Conservation (phyloP, 495 filamentous ascomycete species). For the Aspergillus olivimuriae region DNA sequence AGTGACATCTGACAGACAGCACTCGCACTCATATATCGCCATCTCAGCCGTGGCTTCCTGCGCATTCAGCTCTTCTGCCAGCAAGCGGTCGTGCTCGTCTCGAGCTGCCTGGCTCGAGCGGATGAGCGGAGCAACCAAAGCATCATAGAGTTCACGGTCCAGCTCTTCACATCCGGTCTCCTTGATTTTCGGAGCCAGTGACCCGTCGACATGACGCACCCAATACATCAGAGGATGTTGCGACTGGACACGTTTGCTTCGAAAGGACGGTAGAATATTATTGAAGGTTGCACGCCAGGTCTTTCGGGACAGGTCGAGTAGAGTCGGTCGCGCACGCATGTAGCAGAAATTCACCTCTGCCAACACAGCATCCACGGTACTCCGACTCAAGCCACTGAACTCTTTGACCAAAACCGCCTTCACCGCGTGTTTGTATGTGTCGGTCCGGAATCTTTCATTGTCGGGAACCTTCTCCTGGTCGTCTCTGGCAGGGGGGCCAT, state of each 20-base stretch:
- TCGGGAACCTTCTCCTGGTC: conserved; percentile 45
- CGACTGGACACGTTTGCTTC: conserved; percentile 52
- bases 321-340: conserved; percentile 62
- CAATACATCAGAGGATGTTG: conserved; percentile 61
- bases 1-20: conserved; percentile 71
- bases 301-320: conserved; percentile 67
- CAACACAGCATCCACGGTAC: conserved; percentile 79
- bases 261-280: conserved; percentile 63
- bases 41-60: conserved; percentile 65
- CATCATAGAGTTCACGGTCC: conserved; percentile 67
- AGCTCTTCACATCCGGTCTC: conserved; percentile 72
- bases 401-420: conserved; percentile 60
- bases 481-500: conserved; percentile 5
- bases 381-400: conserved; percentile 73
- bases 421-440: conserved; percentile 66
- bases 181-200: conserved; percentile 52
- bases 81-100: conserved; percentile 51
- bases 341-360: conserved; percentile 91
- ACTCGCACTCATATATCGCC: conserved; percentile 80
- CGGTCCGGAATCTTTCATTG: conserved; percentile 68
- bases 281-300: conserved; percentile 84
- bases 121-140: conserved; percentile 59
- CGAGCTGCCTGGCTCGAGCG: conserved; percentile 47
- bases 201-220: conserved; percentile 44
- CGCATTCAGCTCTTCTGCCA: conserved; percentile 66